These are phyloP conservation scores for Penicillium longicatenatum DNA, from an alignment of 495 filamentous ascomycete species.

Conservation along the genomic window DNA sequence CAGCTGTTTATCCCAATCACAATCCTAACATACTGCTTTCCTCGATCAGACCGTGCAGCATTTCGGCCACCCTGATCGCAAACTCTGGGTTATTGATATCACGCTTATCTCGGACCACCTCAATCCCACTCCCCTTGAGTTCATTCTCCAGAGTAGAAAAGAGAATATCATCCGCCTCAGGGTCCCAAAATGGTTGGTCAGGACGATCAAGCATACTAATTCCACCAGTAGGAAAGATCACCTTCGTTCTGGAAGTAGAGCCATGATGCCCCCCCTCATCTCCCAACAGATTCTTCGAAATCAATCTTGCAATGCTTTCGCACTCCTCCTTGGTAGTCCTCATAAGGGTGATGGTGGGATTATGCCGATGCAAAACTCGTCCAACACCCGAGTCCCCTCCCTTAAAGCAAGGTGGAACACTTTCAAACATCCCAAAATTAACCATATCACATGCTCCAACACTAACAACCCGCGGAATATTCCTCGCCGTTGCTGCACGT, in stretches of 20 bases:
- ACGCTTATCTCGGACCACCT: conserved; percentile 34
- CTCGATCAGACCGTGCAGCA: conserved; percentile 21
- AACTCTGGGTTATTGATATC: conserved; percentile 51
- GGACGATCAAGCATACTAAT: conserved; percentile 46
- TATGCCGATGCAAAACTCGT: conserved; percentile 59
- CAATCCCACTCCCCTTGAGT: conserved; percentile 38
- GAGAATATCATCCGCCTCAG: conserved; percentile 45
- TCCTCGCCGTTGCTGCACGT: conserved; percentile 50
- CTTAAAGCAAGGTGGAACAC: conserved; percentile 51
- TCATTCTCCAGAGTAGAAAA: conserved; percentile 47
- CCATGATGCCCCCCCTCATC: conserved; percentile 16
- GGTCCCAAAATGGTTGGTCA: conserved; percentile 43
- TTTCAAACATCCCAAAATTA: conserved; percentile 61
- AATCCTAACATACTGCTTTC: not conserved
- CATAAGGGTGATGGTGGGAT: conserved; percentile 65
- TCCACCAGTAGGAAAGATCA: conserved; percentile 60
- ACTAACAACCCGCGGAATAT: conserved; percentile 63
- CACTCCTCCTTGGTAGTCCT: conserved; percentile 58
- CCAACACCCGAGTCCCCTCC: conserved; percentile 28
- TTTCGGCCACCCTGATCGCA: conserved; percentile 30
- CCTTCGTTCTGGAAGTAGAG: conserved; percentile 39
- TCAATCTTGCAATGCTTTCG: conserved; percentile 49
- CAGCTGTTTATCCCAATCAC: not conserved
- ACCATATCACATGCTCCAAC: conserved; percentile 70
- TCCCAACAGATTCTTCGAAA: conserved; percentile 51